A percentile compares a stretch with the other conserved stretches of the same genome.
phyloP scores from a whole-genome alignment of 305 asterid genomes.

The Solanum chacoense region DNA sequence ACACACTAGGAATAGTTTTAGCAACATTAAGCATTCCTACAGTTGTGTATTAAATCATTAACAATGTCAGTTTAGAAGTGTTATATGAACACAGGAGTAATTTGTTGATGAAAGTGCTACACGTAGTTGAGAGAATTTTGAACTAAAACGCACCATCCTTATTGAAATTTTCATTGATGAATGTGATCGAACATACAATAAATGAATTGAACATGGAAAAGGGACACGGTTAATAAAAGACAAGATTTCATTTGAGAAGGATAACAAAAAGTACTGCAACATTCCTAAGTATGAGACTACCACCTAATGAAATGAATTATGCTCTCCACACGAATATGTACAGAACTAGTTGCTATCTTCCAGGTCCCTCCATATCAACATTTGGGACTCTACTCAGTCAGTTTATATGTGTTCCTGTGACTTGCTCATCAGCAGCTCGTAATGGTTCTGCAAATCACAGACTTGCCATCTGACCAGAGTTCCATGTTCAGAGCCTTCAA shows the following conservation, averaged over 20 bases:
- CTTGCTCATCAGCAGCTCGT: background rate
- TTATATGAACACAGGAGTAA: background rate
- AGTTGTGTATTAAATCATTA: background rate
- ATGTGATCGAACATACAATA: background rate
- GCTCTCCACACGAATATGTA: background rate
- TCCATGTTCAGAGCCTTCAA: background rate
- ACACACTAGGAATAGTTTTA: background rate
- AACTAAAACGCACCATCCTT: background rate
- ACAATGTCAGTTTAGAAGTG: background rate
- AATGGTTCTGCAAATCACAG: background rate
- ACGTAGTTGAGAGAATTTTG: background rate
- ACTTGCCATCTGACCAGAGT: background rate
- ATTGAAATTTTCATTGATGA: background rate
- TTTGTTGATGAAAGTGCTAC: background rate
- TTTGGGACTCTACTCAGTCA: background rate
- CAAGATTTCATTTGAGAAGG: background rate
- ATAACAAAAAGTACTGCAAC: background rate
- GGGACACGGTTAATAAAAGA: background rate
- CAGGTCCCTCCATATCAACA: background rate
- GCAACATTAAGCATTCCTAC: background rate
- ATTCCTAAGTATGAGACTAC: background rate
- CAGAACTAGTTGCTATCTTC: background rate
- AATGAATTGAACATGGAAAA: background rate
- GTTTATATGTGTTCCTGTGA: background rate
- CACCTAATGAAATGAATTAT: background rate